Percentiles rank a stretch among this genome's conserved stretches.
Evolutionary conservation across 176 grass and related monocot genomes (phyloP).

Genomic region (Avena sativa): DNA sequence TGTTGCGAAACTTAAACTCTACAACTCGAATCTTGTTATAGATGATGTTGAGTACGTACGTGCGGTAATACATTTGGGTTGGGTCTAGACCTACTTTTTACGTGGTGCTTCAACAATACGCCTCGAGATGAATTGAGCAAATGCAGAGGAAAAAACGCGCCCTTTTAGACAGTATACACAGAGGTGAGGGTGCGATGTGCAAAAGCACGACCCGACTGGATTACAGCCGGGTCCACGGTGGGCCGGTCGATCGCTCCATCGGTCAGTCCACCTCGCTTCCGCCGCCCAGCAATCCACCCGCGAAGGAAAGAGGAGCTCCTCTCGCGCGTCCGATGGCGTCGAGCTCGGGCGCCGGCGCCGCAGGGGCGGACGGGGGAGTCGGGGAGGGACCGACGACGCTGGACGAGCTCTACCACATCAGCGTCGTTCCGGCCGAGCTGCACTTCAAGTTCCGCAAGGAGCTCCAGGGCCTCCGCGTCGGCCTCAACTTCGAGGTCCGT

Average conservation of each 20-base stretch:
- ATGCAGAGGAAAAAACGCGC: background rate
- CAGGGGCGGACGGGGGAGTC: conserved; percentile 39
- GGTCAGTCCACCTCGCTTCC: background rate
- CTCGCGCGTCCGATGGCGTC: conserved; percentile 52
- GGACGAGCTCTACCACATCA: conserved; percentile 94
- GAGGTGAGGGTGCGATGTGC: background rate
- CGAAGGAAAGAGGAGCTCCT: background rate
- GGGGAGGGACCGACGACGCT: conserved; percentile 65
- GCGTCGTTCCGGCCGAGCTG: conserved; percentile 84
- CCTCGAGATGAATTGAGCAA: background rate
- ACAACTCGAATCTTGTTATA: too few species aligned
- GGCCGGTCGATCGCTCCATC: conserved; percentile 34
- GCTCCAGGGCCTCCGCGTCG: conserved; percentile 80
- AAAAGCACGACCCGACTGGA: conserved; percentile 28
- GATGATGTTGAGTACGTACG: too few species aligned
- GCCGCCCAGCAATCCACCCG: conserved; percentile 34
- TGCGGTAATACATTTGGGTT: too few species aligned
- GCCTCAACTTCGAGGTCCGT: conserved; percentile 92
- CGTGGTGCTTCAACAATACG: background rate
- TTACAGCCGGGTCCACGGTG: conserved; percentile 38
- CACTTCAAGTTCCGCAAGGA: conserved; percentile 98
- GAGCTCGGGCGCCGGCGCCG: conserved; percentile 33
- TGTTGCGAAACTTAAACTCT: too few species aligned
- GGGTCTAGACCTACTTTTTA: too few species aligned
- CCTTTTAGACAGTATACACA: background rate